phyloP scores from a whole-genome alignment of 306 rosid species.

The Carpinus fangiana region DNA sequence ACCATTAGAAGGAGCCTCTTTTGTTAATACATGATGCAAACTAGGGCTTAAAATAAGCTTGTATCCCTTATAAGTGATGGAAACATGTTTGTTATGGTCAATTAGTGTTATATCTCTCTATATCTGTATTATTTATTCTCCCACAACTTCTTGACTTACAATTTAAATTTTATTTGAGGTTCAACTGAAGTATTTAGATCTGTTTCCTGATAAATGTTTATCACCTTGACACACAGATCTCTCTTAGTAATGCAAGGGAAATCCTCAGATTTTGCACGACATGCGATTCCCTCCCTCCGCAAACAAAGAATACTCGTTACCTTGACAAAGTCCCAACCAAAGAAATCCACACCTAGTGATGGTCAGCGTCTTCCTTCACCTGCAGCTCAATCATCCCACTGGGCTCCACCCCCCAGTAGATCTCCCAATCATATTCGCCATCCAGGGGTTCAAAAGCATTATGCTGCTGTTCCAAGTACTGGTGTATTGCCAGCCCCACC shows the following conservation, averaged over 20 bases:
- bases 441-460: slow-evolving; percentile 65
- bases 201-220: slow-evolving; percentile 19
- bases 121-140: not conserved
- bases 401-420: slow-evolving; percentile 72
- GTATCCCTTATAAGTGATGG: not conserved
- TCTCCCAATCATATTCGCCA: slow-evolving; percentile 67
- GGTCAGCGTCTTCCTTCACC: slow-evolving; percentile 48
- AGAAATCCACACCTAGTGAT: slow-evolving; percentile 50
- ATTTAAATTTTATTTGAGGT: not conserved
- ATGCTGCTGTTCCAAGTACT: slow-evolving; percentile 43
- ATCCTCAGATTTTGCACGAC: slow-evolving; percentile 67
- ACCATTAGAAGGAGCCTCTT: not conserved
- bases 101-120: not conserved
- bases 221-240: slow-evolving; percentile 49
- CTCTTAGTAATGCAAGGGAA: slow-evolving; percentile 75
- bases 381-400: slow-evolving; percentile 47
- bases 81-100: not conserved
- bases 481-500: slow-evolving; percentile 73
- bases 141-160: not conserved
- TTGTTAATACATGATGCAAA: not conserved
- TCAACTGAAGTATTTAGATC: slow-evolving; percentile 8
- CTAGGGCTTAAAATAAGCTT: not conserved
- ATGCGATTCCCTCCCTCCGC: slow-evolving; percentile 77
- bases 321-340: slow-evolving; percentile 71
- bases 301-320: slow-evolving; percentile 82